These are phyloP conservation scores for Larix kaempferi DNA, from an alignment of 75 land plant species.

Conservation along the genomic window DNA sequence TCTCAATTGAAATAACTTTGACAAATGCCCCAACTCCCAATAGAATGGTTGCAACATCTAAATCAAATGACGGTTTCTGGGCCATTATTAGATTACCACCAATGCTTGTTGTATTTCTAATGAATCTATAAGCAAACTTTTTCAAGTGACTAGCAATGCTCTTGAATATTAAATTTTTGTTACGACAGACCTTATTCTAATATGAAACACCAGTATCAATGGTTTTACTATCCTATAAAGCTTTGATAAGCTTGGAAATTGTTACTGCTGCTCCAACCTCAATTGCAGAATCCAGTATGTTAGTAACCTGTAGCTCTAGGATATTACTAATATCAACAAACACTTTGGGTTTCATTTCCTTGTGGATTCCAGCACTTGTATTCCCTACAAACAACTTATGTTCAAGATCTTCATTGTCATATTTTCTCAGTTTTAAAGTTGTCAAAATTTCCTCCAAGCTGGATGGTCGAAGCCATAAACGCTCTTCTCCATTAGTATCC, in stretches of 20 bases:
- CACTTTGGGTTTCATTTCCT: too few species aligned
- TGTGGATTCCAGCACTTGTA: too few species aligned
- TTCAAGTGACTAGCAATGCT: constrained; percentile 64
- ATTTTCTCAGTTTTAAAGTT: too few species aligned
- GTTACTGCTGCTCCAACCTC: constrained; percentile 72
- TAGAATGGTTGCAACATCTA: constrained; percentile 80
- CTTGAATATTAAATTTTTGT: constrained; percentile 11
- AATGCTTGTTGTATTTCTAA: constrained; percentile 76
- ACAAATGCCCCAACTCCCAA: constrained; percentile 57
- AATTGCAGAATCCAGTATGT: constrained; percentile 26
- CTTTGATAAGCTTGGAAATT: constrained; percentile 55
- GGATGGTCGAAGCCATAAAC: too few species aligned
- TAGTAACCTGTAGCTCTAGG: constrained; percentile 28
- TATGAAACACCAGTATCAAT: constrained; percentile 2
- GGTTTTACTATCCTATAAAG: constrained; percentile 10
- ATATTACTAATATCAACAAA: too few species aligned
- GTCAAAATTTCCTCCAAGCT: too few species aligned
- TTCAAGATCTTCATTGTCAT: too few species aligned
- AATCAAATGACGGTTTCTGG: constrained; percentile 61
- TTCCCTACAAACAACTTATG: too few species aligned
- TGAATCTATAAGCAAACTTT: constrained; percentile 59
- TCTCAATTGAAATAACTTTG: constrained; percentile 15
- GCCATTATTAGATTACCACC: constrained; percentile 92
- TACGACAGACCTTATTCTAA: neutral
- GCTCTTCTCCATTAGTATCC: too few species aligned